Evolutionary conservation across 2,329 filamentous ascomycete species (phyloP).

Genomic region (Cordyceps cateniannulata): DNA sequence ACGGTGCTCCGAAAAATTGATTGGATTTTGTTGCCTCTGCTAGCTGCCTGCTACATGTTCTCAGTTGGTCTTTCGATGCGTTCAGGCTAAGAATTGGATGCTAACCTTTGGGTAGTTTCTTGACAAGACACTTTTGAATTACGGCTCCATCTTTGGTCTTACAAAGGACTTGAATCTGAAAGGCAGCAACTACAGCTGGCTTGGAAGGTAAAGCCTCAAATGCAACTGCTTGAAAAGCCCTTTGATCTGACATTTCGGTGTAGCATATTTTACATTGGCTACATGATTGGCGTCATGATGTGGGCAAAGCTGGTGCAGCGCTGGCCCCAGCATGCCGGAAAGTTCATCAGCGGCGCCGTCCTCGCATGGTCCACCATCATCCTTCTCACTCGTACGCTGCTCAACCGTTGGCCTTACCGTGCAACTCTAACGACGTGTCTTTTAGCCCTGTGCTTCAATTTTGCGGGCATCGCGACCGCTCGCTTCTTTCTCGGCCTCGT

Average conservation of each 20-base stretch:
- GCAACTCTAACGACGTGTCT: background rate
- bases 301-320: slow-evolving; percentile 3
- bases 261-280: slow-evolving; percentile 5
- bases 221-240: background rate
- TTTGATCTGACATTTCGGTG: background rate
- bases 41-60: slow-evolving; percentile 1
- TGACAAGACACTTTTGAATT: background rate
- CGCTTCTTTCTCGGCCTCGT: slow-evolving; percentile 1
- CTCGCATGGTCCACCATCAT: background rate
- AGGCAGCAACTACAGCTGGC: slow-evolving; percentile 1
- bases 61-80: background rate
- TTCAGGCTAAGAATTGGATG: too few species aligned
- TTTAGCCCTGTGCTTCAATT: background rate
- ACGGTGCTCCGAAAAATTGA: background rate
- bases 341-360: background rate
- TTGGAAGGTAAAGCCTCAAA: background rate
- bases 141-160: slow-evolving; percentile 3
- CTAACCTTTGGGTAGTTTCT: too few species aligned
- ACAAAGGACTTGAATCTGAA: background rate
- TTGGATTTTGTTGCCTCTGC: background rate
- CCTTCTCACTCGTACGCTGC: background rate
- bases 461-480: background rate
- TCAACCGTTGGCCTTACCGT: background rate
- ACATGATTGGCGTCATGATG: slow-evolving; percentile 1
- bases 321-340: slow-evolving; percentile 2